Base-by-base conservation (phyloP, 2,329 filamentous ascomycete genomes). In the Fusarium xyrophilum region DNA sequence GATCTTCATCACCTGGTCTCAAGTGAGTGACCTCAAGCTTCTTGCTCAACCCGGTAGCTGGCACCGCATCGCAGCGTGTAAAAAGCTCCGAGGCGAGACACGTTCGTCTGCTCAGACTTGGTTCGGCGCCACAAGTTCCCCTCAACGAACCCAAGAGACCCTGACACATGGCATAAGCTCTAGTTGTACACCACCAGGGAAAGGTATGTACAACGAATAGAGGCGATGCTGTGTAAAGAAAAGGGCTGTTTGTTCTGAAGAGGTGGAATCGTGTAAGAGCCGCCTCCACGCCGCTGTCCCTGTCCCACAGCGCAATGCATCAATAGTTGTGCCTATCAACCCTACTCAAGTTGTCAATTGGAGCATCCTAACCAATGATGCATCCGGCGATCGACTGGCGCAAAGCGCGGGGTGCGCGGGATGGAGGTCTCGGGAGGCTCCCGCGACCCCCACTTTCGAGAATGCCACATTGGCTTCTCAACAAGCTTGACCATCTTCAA, bases 361-460 rank as follows among this genome's bases (percentile, higher is more conserved):
- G 50, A 48, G 60, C 25, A 60, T 36, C 21, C 17, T 36, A n/a
- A 36, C 67, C 67, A 70, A 70, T 70, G 52, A 52, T 65, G 52
- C 60, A 55, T 40, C 46, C 32, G 17, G 36, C 28, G 53, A 48
- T 56, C 65, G 56, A 70, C 63, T 65, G 67, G 63, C 63, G 46
- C 44, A 70, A 67, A 65, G 53, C 67, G 67, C 67, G 67, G 60
- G 67, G 53, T n/a, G n/a, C n/a, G 63, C 51, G 40, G 59, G 60
- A 40, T 62, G 62, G 63, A 70, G 43, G 67, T 70, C 60, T 70
- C 67, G 67, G 67, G 67, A 65, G 64, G 52, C 63, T 70, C 67
- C 67, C 67, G 67, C 67, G 67, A 63, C 63, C 46, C 35, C 67
- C 60, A 40, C 56, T 58, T 46, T 61, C 21, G 17, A 69, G 56